Evolutionary conservation across 2,329 filamentous ascomycete genomes (phyloP), one percentile per base, ranked within the genome.

Genomic region (Aspergillus intermedius): DNA sequence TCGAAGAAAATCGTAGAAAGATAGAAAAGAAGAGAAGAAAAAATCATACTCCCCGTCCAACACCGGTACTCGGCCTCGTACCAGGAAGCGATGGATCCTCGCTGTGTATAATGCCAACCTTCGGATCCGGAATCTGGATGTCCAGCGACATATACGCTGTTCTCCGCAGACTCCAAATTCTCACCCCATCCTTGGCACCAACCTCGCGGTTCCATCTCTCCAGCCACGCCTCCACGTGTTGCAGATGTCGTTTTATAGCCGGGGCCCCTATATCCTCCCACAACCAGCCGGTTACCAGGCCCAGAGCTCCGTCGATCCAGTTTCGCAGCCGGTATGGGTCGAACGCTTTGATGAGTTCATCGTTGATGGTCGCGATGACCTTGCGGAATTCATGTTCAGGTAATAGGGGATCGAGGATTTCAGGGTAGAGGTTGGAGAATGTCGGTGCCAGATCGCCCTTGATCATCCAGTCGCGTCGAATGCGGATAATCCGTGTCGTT

Each of bases 351-450:
- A 86, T 73, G 13, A 97, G 73, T 54, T 88, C 83, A 10, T 79
- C 72, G 62, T 98, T 98, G 47, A 97, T 77, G 60, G 84, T 87
- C 50, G 90, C 83, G 48, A 98, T 82, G 25, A 97, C 73, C 9
- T 77, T 77, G 3, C 93, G 82, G 63, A 98, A 98, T 59, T 95
- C 88, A 50, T 85, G 84, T 67, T 98, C 93, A 1, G 82, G 79
- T 40, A 98, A 73, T 28, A 91, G 82, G 0, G 90, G 88, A 56
- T 96, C 91, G 6, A 98, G 76, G 49, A 98, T 95, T 65, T 98
- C 93, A 0, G 93, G 93, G 61, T 98, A 98, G 2, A 96, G 76
- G 60, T 97, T 96, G 13, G 88, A 93, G 65, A 94, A 97, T 0
- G 91, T 89, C 0, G 93, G 93, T 1, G 91, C 91, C 23, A 95